Base-by-base conservation (phyloP, 768 basidiomycete genomes). In the Thelephora aurantiotincta region DNA sequence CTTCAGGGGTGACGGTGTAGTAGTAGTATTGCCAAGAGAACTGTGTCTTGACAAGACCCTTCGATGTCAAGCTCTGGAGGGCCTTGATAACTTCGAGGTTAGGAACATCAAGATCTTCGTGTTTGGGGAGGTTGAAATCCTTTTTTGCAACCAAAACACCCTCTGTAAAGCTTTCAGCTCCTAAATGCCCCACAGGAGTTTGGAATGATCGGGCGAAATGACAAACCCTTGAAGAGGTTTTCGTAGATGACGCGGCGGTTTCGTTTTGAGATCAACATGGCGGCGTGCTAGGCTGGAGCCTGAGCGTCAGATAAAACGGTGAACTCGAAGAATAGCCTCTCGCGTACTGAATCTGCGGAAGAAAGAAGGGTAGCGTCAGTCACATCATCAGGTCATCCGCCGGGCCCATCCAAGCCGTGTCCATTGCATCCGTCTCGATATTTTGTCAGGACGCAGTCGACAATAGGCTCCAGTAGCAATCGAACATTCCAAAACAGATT, bases 1-100 rank as follows among this genome's bases (percentile, higher is more conserved):
- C 96, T 67, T 98, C 96, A 46, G 90, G 82, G 58, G 93, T 99
- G 61, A 99, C 75, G 60, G 80, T 77, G 71, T 98, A 99, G 72
- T 98, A 99, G 71, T 96, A 99, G 76, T 80, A 96, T 63, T 97
- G 92, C 96, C 96, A 99, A 44, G 86, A 91, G 76, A 98, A 98
- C 64, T 91, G 94, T 57, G 96, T 99, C 80, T 97, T 97, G 72
- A 98, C 91, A 66, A 73, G 80, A 48, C 94, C 93, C 58, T 68
- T 71, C 48, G 77, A 79, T 55, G 76, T 80, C 46, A 80, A 67
- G 55, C 72, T 74, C 64, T 78, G 77, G 70, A 76, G 73, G 50
- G 75, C 76, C 72, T 80, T 80, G 74, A 80, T 78, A 57, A 80
- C 78, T 65, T 77, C 68, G 53, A 80, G 72, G 68, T 80, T 80